These are phyloP conservation scores for Tricholoma hemisulphureum DNA, from an alignment of 768 basidiomycete genomes.

Conservation along the genomic window DNA sequence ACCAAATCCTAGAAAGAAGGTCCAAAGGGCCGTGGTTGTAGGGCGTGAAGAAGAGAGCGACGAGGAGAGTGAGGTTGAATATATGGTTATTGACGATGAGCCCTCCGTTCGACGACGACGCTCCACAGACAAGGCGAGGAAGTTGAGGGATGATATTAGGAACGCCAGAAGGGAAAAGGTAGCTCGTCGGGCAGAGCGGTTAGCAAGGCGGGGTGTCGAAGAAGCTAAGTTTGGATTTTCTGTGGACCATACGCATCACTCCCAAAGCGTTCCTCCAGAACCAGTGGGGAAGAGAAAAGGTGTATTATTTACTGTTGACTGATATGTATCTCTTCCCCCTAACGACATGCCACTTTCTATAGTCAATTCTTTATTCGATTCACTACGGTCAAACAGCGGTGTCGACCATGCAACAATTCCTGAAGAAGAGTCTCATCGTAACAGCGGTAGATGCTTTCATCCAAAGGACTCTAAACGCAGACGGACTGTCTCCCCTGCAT, in stretches of 20 bases:
- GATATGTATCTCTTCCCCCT: neutral
- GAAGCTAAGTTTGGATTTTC: constrained; percentile 20
- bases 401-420: constrained; percentile 27
- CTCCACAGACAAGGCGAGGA: constrained; percentile 21
- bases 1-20: constrained; percentile 5
- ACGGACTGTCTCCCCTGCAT: constrained; percentile 47
- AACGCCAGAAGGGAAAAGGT: constrained; percentile 32
- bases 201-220: constrained; percentile 19
- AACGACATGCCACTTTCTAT: neutral
- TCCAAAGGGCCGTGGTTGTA: constrained; percentile 1
- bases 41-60: constrained; percentile 25
- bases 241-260: constrained; percentile 9
- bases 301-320: constrained; percentile 18
- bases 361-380: constrained; percentile 37
- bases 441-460: constrained; percentile 30
- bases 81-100: constrained; percentile 48
- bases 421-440: constrained; percentile 33
- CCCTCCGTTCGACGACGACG: constrained; percentile 12
- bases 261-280: constrained; percentile 26
- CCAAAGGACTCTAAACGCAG: constrained; percentile 45
- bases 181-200: constrained; percentile 25
- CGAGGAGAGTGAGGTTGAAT: constrained; percentile 48
- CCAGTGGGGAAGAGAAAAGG: constrained; percentile 48
- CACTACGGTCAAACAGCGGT: constrained; percentile 33
- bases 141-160: constrained; percentile 32